These are phyloP conservation scores for Arabis alpina DNA, from an alignment of 345 rosid species.

Conservation along the genomic window DNA sequence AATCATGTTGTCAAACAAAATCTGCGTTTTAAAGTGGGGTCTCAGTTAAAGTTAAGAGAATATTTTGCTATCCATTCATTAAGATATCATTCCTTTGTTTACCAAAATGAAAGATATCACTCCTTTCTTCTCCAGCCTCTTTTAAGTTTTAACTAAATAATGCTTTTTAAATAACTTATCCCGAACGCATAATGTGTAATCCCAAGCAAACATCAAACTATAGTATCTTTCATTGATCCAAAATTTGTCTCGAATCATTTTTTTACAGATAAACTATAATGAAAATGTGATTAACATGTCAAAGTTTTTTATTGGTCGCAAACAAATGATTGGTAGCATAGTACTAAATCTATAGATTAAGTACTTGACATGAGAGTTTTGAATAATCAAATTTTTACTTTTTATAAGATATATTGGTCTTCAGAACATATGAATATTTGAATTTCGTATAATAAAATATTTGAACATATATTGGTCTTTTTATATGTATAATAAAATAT, in stretches of 20 bases:
- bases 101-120: constrained; percentile 16
- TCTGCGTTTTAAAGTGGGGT: constrained; percentile 9
- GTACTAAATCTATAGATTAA: not conserved
- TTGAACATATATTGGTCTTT: no score
- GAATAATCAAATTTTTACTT: no score
- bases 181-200: constrained; percentile 18
- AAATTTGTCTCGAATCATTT: constrained; percentile 7
- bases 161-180: constrained; percentile 25
- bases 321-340: not conserved
- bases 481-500: no score
- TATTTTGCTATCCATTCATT: constrained; percentile 35
- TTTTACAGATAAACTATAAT: not conserved
- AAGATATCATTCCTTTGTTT: constrained; percentile 40
- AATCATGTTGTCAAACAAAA: constrained; percentile 15
- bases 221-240: constrained; percentile 28
- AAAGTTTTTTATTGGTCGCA: not conserved
- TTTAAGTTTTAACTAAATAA: constrained; percentile 12
- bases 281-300: constrained; percentile 21
- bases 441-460: no score
- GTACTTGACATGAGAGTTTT: no score
- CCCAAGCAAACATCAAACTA: constrained; percentile 32
- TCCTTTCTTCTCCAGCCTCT: constrained; percentile 25
- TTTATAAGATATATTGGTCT: no score
- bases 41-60: not conserved
- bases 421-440: no score